Conservation (phyloP, 192 early-diverging fungal species). For the Rhizoclosmatium globosum region DNA sequence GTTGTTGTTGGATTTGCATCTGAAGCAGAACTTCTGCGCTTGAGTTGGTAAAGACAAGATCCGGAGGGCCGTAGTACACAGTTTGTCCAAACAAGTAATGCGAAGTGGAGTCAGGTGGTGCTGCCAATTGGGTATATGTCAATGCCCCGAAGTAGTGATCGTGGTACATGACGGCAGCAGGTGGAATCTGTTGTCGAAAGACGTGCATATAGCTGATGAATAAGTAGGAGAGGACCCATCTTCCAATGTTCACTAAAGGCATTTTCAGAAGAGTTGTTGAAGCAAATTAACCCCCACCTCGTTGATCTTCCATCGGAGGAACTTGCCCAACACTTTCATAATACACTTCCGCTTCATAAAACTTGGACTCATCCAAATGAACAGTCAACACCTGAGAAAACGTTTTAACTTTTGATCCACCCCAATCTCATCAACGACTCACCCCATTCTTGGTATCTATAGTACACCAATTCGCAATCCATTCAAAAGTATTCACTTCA, state of each 20-base stretch:
- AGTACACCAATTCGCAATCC: slow-evolving; percentile 89
- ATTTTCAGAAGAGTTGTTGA: slow-evolving; percentile 1
- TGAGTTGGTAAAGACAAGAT: background rate
- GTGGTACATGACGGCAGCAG: slow-evolving; percentile 26
- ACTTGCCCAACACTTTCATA: slow-evolving; percentile 76
- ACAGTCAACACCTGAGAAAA: slow-evolving; percentile 70
- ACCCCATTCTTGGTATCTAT: slow-evolving; percentile 92
- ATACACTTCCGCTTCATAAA: slow-evolving; percentile 92
- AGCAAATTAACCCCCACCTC: slow-evolving; percentile 60
- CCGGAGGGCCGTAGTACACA: slow-evolving; percentile 30
- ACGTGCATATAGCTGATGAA: slow-evolving; percentile 56
- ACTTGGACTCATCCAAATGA: slow-evolving; percentile 81
- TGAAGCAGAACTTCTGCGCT: background rate
- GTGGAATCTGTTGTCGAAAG: slow-evolving; percentile 10
- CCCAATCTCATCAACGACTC: slow-evolving; percentile 30
- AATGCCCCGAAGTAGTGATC: slow-evolving; percentile 38
- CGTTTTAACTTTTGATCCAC: background rate
- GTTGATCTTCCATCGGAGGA: slow-evolving; percentile 70
- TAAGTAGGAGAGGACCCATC: slow-evolving; percentile 82
- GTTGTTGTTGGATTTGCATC: background rate
- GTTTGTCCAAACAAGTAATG: slow-evolving; percentile 34
- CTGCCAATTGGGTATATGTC: slow-evolving; percentile 34
- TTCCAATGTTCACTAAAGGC: slow-evolving; percentile 77
- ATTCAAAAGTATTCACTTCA: slow-evolving; percentile 72
- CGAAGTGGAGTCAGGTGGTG: slow-evolving; percentile 15